These are phyloP conservation scores for Rhazya stricta DNA, from an alignment of 257 asterid genomes.

Conservation along the genomic window DNA sequence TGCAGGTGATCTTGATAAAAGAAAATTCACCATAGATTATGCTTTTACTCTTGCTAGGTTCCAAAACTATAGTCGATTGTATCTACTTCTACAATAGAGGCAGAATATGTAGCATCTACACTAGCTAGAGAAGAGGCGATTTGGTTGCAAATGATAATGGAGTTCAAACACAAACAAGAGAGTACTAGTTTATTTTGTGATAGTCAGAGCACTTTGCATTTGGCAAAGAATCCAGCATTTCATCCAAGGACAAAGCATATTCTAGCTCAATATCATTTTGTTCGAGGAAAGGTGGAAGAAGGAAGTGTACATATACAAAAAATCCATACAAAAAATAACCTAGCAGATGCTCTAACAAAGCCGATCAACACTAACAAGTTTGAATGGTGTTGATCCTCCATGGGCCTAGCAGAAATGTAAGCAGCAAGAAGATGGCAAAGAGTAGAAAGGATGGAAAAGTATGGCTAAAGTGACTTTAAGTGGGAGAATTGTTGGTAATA, in stretches of 20 bases:
- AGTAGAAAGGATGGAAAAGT: no score
- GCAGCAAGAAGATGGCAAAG: no score
- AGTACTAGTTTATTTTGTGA: slow-evolving; percentile 6
- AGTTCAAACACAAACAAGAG: slow-evolving; percentile 6
- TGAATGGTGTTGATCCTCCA: no score
- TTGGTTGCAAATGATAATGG: neutral
- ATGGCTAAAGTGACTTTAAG: no score
- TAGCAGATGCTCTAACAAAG: no score
- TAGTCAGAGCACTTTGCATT: slow-evolving; percentile 10
- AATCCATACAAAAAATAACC: no score
- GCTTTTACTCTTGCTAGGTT: neutral
- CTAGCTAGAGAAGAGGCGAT: slow-evolving; percentile 4
- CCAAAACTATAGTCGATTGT: neutral
- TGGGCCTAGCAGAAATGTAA: no score
- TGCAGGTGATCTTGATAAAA: slow-evolving; percentile 7
- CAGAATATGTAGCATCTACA: slow-evolving; percentile 9
- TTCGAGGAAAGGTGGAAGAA: no score
- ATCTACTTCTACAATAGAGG: neutral
- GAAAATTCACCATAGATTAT: neutral
- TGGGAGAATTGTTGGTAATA: no score
- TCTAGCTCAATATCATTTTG: slow-evolving; percentile 14
- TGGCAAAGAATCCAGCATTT: slow-evolving; percentile 15
- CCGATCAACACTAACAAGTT: no score
- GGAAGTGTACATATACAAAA: no score
- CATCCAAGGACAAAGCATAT: no score